Conservation (phyloP, 768 basidiomycete species). For the Infundibulicybe gibba region DNA sequence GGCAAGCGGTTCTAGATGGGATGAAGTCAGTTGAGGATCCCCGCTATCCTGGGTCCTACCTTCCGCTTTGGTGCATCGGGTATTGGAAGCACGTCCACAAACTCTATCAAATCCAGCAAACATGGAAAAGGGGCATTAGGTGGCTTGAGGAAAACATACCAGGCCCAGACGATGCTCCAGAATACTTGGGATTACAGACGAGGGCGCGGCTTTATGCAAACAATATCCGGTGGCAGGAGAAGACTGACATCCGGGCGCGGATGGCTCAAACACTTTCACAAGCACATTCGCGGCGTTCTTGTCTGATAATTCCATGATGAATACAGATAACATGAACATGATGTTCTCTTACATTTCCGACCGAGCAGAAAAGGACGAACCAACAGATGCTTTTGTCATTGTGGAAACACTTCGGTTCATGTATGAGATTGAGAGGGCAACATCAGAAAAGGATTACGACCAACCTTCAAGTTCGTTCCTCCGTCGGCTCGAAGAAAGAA, state of each 20-base stretch:
- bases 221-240: constrained; percentile 3
- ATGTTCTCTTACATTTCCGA: constrained; percentile 7
- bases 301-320: neutral
- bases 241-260: neutral
- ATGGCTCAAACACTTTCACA: neutral
- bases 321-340: constrained; percentile 5
- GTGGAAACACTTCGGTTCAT: constrained; percentile 8
- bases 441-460: neutral
- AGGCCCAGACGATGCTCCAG: neutral
- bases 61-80: constrained; percentile 2
- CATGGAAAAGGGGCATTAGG: neutral
- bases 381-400: constrained; percentile 3
- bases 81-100: neutral
- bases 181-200: neutral
- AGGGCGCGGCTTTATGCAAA: neutral
- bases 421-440: constrained; percentile 5
- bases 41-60: neutral
- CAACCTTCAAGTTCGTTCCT: constrained; percentile 4
- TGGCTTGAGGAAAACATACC: neutral
- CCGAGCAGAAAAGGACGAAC: neutral
- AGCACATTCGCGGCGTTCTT: neutral
- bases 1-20: constrained; percentile 5
- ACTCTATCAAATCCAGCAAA: neutral
- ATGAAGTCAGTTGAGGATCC: constrained; percentile 1
- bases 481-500: neutral